Base-by-base conservation (phyloP, 495 filamentous ascomycete genomes). In the Parathielavia hyrcaniae region DNA sequence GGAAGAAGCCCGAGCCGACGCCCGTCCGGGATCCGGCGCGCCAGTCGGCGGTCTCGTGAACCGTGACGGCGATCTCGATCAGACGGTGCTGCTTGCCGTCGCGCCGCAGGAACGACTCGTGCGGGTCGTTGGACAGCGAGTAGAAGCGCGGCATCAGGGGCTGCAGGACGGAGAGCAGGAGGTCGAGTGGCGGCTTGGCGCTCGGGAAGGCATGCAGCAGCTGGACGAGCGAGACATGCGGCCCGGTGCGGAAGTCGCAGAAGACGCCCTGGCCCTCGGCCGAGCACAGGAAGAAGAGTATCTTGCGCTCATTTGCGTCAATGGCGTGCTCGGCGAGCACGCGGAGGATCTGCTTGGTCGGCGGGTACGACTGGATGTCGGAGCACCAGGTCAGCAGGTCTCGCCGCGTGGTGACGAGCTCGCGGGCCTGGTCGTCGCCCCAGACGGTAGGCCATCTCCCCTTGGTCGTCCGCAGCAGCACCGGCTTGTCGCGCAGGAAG, bases 371-470 rank as follows among this genome's bases (percentile, higher is more conserved):
- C 70, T 97, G 91, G 50, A 97, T 82, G 69, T 98, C 93, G 14
- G 86, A 84, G 69, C 91, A 96, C 93, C 93, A 98, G 50, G 87
- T 96, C 26, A 98, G 76, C 17, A 98, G 77, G 69, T 96, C 93
- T 11, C 93, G 79, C 14, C 93, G 83, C 1, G 92, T 97, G 1
- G 92, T 96, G 49, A 88, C 78, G 20, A 98, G 71, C 62, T 91
- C 84, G 41, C 95, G 80, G 1, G 92, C 70, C 65, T 88, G 66
- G 32, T 97, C 91, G n/a, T 93, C 87, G 20, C 91, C 92, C 93
- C 95, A 98, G 46, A 98, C 93, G 11, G 93, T 97, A 2, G 93
- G 93, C 93, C 93, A 98, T 10, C 93, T 79, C 16, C 95, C 95
- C 36, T 77, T 80, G 22, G 77, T 81, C 3, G 93, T 98, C 63